These are phyloP conservation scores for Blastobotrys terrestris DNA, from an alignment of 805 yeast species.

Conservation along the genomic window DNA sequence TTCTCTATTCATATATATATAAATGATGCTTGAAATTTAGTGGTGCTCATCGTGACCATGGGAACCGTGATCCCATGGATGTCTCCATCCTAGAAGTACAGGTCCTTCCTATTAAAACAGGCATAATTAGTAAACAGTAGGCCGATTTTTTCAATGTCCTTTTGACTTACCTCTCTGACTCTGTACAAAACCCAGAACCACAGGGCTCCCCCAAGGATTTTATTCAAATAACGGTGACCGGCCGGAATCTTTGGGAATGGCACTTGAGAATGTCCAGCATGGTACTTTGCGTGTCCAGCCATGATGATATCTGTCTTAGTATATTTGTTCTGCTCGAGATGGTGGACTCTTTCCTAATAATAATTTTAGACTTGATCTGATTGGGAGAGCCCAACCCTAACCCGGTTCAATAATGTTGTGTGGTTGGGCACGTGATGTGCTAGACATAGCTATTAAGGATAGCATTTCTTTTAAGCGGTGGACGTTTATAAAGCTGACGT, in stretches of 20 bases:
- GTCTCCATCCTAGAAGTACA: constrained; percentile 34
- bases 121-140: neutral
- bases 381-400: neutral
- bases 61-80: constrained; percentile 38
- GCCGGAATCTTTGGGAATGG: constrained; percentile 61
- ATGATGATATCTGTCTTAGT: constrained; percentile 7
- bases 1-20: neutral
- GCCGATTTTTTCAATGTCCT: neutral
- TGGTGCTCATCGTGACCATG: constrained; percentile 16
- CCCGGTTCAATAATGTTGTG: neutral
- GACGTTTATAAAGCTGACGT: too few species aligned
- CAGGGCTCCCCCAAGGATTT: constrained; percentile 74
- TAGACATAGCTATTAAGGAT: too few species aligned
- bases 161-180: constrained; percentile 49
- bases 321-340: neutral
- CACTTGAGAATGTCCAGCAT: constrained; percentile 46
- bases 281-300: constrained; percentile 26
- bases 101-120: constrained; percentile 32
- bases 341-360: neutral
- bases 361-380: neutral
- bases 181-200: constrained; percentile 87
- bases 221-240: constrained; percentile 53
- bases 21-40: neutral
- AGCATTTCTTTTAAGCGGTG: too few species aligned
- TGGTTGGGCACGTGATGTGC: neutral